These are phyloP conservation scores for Luvunga scandens DNA, from an alignment of 345 rosid species.

Conservation along the genomic window DNA sequence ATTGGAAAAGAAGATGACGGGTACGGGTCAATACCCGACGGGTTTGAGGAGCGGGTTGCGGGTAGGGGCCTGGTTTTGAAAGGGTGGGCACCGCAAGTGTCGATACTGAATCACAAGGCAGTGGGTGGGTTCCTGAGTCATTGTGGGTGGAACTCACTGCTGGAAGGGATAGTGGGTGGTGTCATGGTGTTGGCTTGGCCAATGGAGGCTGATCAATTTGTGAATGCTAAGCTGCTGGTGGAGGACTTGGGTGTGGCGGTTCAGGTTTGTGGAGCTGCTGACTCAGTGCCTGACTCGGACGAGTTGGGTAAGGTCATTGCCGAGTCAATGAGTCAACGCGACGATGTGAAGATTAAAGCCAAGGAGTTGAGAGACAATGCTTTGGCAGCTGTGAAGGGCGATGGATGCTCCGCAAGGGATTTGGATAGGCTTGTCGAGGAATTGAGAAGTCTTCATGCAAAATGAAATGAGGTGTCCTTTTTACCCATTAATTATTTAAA, in stretches of 20 bases:
- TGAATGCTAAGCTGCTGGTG: slow-evolving; percentile 48
- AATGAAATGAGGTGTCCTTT: background rate
- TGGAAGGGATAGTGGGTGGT: slow-evolving; percentile 57
- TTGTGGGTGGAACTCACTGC: slow-evolving; percentile 77
- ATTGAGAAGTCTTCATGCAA: background rate
- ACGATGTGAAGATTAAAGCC: slow-evolving; percentile 26
- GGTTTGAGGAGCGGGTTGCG: slow-evolving; percentile 43
- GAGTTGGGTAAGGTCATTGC: slow-evolving; percentile 33
- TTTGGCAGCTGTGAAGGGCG: slow-evolving; percentile 31
- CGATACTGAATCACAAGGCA: slow-evolving; percentile 46
- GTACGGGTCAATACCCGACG: slow-evolving; percentile 32
- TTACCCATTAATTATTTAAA: too few relatives aligned
- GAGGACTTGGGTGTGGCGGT: slow-evolving; percentile 54
- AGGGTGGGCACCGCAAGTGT: slow-evolving; percentile 65
- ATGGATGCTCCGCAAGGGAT: slow-evolving; percentile 43
- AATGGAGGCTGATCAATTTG: slow-evolving; percentile 67
- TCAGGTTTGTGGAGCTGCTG: slow-evolving; percentile 45
- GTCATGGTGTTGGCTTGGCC: slow-evolving; percentile 60
- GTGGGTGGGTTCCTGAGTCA: slow-evolving; percentile 68
- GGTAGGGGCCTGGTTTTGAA: slow-evolving; percentile 41
- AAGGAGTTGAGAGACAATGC: slow-evolving; percentile 31
- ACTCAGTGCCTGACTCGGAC: slow-evolving; percentile 51
- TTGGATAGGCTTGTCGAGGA: slow-evolving; percentile 37
- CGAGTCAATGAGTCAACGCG: slow-evolving; percentile 17
- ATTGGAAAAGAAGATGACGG: slow-evolving; percentile 17